A percentile compares a stretch with the other conserved stretches of the same genome.
These are phyloP conservation scores for Inonotus hispidus DNA, from an alignment of 1,284 basidiomycete species.

Conservation along the genomic window DNA sequence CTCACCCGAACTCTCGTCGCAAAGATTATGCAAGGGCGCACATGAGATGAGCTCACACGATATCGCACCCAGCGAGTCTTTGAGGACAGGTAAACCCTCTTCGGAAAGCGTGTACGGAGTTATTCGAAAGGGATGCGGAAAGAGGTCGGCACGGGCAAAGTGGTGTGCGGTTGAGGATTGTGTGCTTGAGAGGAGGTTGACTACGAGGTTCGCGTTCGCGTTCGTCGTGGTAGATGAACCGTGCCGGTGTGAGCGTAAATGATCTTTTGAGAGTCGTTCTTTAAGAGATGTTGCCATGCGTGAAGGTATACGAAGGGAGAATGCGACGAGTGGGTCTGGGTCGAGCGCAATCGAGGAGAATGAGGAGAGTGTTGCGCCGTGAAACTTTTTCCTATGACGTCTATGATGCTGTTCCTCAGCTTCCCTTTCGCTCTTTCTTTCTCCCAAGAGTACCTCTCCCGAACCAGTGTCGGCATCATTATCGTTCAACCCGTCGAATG, in stretches of 20 bases:
- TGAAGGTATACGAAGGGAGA: conserved; percentile 85
- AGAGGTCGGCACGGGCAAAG: conserved; percentile 61
- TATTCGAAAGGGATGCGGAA: conserved; percentile 50
- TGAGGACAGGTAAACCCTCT: conserved; percentile 54
- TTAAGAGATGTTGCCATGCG: conserved; percentile 68
- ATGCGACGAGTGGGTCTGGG: conserved; percentile 81
- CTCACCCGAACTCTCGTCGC: background rate
- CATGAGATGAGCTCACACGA: conserved; percentile 44
- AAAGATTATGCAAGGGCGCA: conserved; percentile 20
- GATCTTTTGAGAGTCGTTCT: conserved; percentile 24
- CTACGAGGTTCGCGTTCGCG: conserved; percentile 40
- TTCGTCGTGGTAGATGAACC: conserved; percentile 2
- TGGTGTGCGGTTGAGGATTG: conserved; percentile 50
- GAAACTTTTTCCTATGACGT: conserved; percentile 35
- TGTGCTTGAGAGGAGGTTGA: conserved; percentile 62
- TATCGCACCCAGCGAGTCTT: conserved; percentile 53
- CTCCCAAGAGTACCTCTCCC: background rate
- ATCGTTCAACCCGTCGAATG: conserved; percentile 8
- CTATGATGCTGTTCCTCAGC: background rate
- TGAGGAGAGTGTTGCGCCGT: conserved; percentile 89
- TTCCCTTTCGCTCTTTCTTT: background rate
- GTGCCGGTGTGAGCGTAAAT: background rate
- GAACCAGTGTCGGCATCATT: background rate
- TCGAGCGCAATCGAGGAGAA: conserved; percentile 89
- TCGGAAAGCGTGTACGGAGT: conserved; percentile 37